Conservation (phyloP, 768 basidiomycete species). For the Daedaleopsis sinensis region DNA sequence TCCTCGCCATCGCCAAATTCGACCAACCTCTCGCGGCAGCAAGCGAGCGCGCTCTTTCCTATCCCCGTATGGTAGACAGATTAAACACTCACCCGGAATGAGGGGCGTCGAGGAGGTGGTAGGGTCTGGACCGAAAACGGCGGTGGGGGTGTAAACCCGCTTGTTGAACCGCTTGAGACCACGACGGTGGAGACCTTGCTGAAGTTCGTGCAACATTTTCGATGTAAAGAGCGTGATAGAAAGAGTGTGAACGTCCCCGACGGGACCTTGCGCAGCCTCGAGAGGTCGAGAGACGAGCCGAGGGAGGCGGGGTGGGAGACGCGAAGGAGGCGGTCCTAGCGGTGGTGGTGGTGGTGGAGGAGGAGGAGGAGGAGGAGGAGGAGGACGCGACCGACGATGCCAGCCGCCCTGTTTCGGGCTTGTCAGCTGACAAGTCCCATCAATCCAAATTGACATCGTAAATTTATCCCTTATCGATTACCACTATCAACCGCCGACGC, state of each 20-base stretch:
- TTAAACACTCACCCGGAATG: conserved; percentile 6
- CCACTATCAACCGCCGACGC: neutral
- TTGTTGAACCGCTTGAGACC: conserved; percentile 15
- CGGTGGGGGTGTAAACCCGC: conserved; percentile 17
- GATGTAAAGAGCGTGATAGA: conserved; percentile 15
- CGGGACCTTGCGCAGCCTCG: conserved; percentile 16
- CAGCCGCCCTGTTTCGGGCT: neutral
- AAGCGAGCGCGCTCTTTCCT: too few relatives aligned
- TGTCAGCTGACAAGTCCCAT: neutral
- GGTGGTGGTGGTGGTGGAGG: too few relatives aligned
- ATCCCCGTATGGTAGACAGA: neutral
- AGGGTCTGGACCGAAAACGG: conserved; percentile 1
- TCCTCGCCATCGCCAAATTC: too few relatives aligned
- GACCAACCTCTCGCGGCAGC: too few relatives aligned
- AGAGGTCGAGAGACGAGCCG: conserved; percentile 8
- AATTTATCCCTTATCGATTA: neutral
- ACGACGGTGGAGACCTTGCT: conserved; percentile 22
- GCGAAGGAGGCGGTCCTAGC: conserved; percentile 7
- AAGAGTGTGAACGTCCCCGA: conserved; percentile 21
- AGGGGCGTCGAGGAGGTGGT: neutral
- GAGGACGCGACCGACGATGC: neutral
- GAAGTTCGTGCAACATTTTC: conserved; percentile 20
- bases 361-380: neutral
- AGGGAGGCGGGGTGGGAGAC: conserved; percentile 6
- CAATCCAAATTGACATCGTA: neutral